A percentile compares a stretch with the other conserved stretches of the same genome.
These are phyloP conservation scores for Osmozyma mogii DNA, from an alignment of 805 yeast genomes.

Conservation along the genomic window DNA sequence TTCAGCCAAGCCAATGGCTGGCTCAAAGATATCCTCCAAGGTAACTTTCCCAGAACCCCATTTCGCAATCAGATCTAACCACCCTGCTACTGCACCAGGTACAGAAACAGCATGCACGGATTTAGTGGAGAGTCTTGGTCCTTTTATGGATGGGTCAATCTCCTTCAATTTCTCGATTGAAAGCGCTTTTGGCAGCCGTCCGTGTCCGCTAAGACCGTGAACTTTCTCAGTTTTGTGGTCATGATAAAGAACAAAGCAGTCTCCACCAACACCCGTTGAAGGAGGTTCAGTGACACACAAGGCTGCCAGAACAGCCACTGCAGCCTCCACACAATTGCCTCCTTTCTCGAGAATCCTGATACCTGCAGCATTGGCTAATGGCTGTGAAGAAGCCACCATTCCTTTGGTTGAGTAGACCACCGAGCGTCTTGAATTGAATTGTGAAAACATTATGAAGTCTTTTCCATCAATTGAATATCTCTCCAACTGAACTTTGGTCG, in stretches of 20 bases:
- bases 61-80: constrained; percentile 58
- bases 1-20: constrained; percentile 64
- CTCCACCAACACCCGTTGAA: constrained; percentile 62
- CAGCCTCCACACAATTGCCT: constrained; percentile 66
- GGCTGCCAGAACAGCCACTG: constrained; percentile 52
- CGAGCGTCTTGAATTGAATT: constrained; percentile 55
- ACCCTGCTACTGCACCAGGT: constrained; percentile 77
- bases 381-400: constrained; percentile 69
- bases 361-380: constrained; percentile 71
- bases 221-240: constrained; percentile 39
- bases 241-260: constrained; percentile 58
- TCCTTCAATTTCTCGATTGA: constrained; percentile 40
- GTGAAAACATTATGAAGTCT: constrained; percentile 8
- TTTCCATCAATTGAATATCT: constrained; percentile 7
- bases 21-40: constrained; percentile 48
- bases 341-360: constrained; percentile 56
- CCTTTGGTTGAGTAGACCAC: constrained; percentile 69
- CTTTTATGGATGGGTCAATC: constrained; percentile 10
- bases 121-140: constrained; percentile 38
- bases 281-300: constrained; percentile 50
- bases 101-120: constrained; percentile 60
- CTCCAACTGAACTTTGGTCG: background rate
- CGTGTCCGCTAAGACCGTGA: constrained; percentile 68
- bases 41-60: constrained; percentile 71
- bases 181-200: constrained; percentile 51